These are phyloP conservation scores for Colletotrichum melonis DNA, from an alignment of 2,329 filamentous ascomycete species.

Conservation along the genomic window DNA sequence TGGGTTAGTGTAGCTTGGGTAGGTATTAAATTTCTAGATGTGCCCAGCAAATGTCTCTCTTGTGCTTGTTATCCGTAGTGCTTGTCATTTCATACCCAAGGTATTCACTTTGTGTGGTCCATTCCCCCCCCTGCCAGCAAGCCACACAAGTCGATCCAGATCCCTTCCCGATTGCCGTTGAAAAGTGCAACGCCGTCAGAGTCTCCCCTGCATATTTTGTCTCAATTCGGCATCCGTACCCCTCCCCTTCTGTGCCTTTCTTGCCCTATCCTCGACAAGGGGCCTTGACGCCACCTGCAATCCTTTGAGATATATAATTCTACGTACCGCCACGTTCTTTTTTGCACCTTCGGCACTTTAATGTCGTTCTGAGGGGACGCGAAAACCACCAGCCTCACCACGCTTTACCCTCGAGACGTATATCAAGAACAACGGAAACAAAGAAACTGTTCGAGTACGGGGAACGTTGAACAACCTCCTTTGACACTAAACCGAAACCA, in stretches of 20 bases:
- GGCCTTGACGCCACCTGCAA: slow-evolving; percentile 1
- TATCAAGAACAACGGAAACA: background rate
- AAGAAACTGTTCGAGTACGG: background rate
- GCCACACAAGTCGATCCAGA: background rate
- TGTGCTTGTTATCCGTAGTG: background rate
- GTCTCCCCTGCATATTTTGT: slow-evolving; percentile 1
- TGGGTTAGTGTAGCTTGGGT: background rate
- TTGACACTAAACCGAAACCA: background rate
- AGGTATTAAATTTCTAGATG: background rate
- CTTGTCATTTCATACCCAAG: too few species aligned
- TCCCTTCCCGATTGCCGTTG: background rate
- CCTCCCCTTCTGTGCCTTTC: too few species aligned
- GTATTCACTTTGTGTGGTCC: too few species aligned
- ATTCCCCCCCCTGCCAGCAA: background rate
- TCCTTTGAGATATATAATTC: slow-evolving; percentile 19
- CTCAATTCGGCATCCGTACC: background rate
- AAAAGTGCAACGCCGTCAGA: background rate
- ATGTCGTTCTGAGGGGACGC: background rate
- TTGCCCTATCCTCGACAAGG: background rate
- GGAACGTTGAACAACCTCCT: background rate
- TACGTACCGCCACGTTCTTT: background rate
- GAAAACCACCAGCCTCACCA: background rate
- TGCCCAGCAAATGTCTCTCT: background rate
- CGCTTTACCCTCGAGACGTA: background rate
- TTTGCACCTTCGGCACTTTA: background rate